phyloP scores from a whole-genome alignment of 768 basidiomycete genomes.

The Rhizopogon sp. region DNA sequence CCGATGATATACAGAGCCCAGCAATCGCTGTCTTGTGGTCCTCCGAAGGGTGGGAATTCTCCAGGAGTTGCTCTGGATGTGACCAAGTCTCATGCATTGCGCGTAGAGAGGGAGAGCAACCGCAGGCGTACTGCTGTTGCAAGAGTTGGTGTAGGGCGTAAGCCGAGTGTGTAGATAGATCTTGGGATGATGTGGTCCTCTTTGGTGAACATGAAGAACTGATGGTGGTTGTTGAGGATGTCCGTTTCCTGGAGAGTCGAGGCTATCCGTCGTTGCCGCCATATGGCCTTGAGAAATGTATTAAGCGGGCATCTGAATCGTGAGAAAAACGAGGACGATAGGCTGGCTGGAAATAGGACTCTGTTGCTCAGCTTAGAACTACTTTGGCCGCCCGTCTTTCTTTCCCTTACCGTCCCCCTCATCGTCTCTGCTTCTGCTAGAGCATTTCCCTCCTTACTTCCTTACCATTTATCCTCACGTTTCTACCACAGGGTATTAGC shows the following conservation, averaged over 20 bases:
- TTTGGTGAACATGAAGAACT: not conserved
- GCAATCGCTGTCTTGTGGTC: not conserved
- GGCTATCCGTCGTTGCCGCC: too few relatives aligned
- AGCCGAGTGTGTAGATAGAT: constrained; percentile 22
- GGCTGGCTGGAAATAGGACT: constrained; percentile 10
- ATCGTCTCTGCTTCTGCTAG: not conserved
- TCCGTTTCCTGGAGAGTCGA: too few relatives aligned
- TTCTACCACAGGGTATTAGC: not conserved
- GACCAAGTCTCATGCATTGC: constrained; percentile 21
- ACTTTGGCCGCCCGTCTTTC: constrained; percentile 6
- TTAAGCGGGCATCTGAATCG: not conserved
- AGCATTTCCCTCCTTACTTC: constrained; percentile 3
- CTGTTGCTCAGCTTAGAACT: constrained; percentile 5
- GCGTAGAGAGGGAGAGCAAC: constrained; percentile 19
- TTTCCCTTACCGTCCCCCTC: not conserved
- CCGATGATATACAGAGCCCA: constrained; percentile 2
- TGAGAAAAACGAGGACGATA: not conserved
- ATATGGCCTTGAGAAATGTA: not conserved
- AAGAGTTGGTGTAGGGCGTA: constrained; percentile 6
- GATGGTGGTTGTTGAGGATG: too few relatives aligned
- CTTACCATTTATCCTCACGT: not conserved
- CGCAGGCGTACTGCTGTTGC: constrained; percentile 11
- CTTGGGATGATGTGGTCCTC: too few relatives aligned
- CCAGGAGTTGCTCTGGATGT: constrained; percentile 26
- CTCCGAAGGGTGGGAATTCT: constrained; percentile 27